These are phyloP conservation scores for Amphirosellinia nigrospora DNA, from an alignment of 495 filamentous ascomycete genomes.

Conservation along the genomic window DNA sequence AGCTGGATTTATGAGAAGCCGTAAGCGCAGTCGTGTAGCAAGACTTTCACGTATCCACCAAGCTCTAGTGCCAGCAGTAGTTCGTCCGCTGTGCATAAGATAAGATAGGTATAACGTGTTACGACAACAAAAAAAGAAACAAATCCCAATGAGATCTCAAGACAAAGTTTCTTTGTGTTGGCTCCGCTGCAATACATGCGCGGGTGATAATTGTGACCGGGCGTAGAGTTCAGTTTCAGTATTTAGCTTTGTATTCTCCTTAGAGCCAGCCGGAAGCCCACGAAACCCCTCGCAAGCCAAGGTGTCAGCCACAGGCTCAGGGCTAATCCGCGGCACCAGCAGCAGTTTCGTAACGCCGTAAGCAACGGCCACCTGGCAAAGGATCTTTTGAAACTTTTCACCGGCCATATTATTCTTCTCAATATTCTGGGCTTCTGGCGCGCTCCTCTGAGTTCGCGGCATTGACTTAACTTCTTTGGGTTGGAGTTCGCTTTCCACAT, in stretches of 20 bases:
- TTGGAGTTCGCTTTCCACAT: not conserved
- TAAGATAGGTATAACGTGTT: not conserved
- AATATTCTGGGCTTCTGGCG: not conserved
- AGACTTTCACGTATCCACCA: slow-evolving; percentile 6
- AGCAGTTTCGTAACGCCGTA: slow-evolving; percentile 88
- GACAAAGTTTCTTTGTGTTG: not conserved
- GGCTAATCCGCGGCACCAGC: slow-evolving; percentile 77
- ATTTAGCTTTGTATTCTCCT: slow-evolving; percentile 29
- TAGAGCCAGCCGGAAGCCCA: slow-evolving; percentile 51
- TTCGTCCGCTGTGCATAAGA: not conserved
- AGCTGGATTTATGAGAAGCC: slow-evolving; percentile 96
- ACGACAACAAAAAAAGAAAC: slow-evolving; percentile 4
- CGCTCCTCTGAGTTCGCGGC: not conserved
- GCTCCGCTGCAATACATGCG: not conserved
- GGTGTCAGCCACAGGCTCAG: slow-evolving; percentile 87
- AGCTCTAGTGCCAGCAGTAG: not conserved
- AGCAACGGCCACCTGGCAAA: slow-evolving; percentile 79
- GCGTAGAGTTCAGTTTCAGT: not conserved
- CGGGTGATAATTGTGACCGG: not conserved
- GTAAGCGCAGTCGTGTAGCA: slow-evolving; percentile 18
- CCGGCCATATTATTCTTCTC: not conserved
- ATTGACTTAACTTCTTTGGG: not conserved
- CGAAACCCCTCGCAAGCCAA: slow-evolving; percentile 81
- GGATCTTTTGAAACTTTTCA: slow-evolving; percentile 57
- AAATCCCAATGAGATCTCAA: not conserved